Base-by-base conservation (phyloP, 768 basidiomycete genomes). In the Lepiota subincarnata region DNA sequence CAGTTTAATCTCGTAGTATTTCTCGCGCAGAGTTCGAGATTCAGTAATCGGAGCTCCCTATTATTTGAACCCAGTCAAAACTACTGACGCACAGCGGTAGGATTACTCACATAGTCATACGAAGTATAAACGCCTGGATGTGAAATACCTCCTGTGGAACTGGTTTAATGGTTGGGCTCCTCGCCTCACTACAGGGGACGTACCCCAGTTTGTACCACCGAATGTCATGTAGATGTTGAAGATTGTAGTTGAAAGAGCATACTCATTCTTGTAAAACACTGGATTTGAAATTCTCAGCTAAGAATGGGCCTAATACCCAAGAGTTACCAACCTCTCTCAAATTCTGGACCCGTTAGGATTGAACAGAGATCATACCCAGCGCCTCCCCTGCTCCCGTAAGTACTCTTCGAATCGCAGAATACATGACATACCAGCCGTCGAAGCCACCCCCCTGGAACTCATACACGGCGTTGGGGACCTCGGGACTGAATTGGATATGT, bases 371-470 rank as follows among this genome's bases (percentile, higher is more conserved):
- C 61, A 55, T 72, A 71, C 12, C 66, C 68, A 46, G 68, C 60
- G 2, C 74, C 74, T 36, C 70, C 78, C 78, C 77, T 73, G 14
- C n/a, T n/a, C 12, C 14, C 11, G 8, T 6, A 16, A 42, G 26
- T 31, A 31, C 31, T 31, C 18, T 42, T 34, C 4, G 24, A 10
- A 8, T n/a, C 12, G 38, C n/a, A 52, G 16, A 55, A n/a, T 34
- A 46, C 26, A 14, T n/a, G 24, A 59, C 66, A 19, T 48, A 71
- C 71, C 73, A 78, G 52, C 70, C 70, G 60, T 83, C 81, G 39
- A 79, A 77, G 13, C 78, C 68, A 36, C 82, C 82, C 6, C 77
- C 80, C 62, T 75, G 76, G 57, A 73, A 72, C 55, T 78, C 78
- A 61, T 66, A 76, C 1, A 76, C 66, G 28, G 72, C 73, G 48